Evolutionary conservation across 2,329 filamentous ascomycete genomes (phyloP).

Genomic region (Trichophaea hybrida): DNA sequence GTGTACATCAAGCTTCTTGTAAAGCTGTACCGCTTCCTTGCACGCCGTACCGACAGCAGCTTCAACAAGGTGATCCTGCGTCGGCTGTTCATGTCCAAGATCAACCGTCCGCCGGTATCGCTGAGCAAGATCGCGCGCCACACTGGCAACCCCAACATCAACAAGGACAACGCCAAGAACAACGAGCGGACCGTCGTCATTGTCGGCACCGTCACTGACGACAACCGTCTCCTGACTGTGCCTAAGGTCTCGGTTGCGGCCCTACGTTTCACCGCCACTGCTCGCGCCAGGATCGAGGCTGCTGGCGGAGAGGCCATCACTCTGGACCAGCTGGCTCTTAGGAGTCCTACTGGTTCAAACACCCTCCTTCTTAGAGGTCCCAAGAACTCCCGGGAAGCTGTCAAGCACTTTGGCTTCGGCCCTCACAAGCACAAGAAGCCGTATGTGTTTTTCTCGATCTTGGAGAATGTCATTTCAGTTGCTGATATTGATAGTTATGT

Average conservation of each 20-base stretch:
- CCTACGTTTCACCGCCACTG: conserved; percentile 90
- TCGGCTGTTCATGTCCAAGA: conserved; percentile 95
- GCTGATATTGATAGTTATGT: conserved; percentile 42
- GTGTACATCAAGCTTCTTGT: conserved; percentile 93
- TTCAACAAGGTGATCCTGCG: conserved; percentile 99
- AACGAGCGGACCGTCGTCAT: conserved; percentile 70
- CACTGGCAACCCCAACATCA: conserved; percentile 35
- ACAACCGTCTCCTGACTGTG: conserved; percentile 80
- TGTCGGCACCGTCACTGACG: conserved; percentile 90
- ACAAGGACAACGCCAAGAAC: conserved; percentile 48
- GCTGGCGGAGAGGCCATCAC: conserved; percentile 92
- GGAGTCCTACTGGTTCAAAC: conserved; percentile 90
- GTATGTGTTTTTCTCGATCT: conserved; percentile 45
- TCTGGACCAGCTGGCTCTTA: conserved; percentile 90
- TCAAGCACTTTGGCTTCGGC: conserved; percentile 99
- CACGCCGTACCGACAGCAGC: conserved; percentile 88
- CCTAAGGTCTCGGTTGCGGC: conserved; percentile 91
- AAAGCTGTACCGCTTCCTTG: conserved; percentile 95
- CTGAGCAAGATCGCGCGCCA: conserved; percentile 75
- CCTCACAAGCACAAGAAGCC: conserved; percentile 81
- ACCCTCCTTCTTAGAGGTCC: conserved; percentile 92
- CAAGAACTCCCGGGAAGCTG: conserved; percentile 93
- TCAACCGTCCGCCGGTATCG: conserved; percentile 91
- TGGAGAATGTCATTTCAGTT: not conserved
- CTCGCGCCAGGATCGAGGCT: conserved; percentile 81